These are phyloP conservation scores for Pholiota molesta DNA, from an alignment of 768 basidiomycete genomes.

Conservation along the genomic window DNA sequence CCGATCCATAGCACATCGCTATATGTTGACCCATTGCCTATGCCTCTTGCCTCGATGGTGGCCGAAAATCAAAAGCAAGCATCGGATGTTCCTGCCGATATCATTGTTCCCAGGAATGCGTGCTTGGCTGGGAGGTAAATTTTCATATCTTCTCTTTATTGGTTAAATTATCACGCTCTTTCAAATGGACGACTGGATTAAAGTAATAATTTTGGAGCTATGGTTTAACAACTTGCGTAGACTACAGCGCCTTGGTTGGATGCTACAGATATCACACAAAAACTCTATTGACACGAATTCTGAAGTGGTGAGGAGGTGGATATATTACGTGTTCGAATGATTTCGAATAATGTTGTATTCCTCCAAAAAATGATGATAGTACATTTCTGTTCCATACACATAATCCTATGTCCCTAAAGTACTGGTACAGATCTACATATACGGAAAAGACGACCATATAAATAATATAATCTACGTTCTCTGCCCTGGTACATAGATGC, in stretches of 20 bases:
- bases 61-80: constrained; percentile 20
- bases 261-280: neutral
- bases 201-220: neutral
- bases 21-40: constrained; percentile 55
- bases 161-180: neutral
- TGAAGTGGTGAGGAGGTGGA: neutral
- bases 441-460: neutral
- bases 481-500: constrained; percentile 1
- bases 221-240: no score
- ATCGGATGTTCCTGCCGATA: constrained; percentile 20
- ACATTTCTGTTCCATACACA: neutral
- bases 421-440: neutral
- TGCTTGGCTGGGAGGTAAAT: constrained; percentile 44
- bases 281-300: neutral
- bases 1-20: constrained; percentile 2
- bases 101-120: constrained; percentile 38
- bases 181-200: neutral
- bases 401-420: constrained; percentile 7
- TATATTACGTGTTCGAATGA: neutral
- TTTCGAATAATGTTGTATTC: neutral
- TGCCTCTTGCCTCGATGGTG: constrained; percentile 57
- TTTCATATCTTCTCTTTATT: constrained; percentile 1
- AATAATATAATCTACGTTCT: constrained; percentile 13
- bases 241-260: no score
- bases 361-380: neutral